Percentiles rank a stretch among this genome's conserved stretches.
These are phyloP conservation scores for Tylopilus sp. DNA, from an alignment of 768 basidiomycete genomes.

Conservation along the genomic window DNA sequence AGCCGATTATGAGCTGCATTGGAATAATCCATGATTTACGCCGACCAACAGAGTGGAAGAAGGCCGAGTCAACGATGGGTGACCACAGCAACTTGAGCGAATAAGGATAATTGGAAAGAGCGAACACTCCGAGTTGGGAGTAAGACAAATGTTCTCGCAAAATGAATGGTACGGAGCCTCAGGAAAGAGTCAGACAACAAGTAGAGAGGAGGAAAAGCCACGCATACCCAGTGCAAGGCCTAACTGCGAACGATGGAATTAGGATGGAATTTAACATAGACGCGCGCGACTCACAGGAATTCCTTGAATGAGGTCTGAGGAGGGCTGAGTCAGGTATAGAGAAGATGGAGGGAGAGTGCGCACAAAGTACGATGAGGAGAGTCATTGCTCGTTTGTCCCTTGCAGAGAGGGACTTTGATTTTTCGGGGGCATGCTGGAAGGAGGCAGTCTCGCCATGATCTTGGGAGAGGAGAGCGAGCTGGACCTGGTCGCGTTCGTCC, in stretches of 20 bases:
- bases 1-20: slow-evolving; percentile 88
- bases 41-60: slow-evolving; percentile 78
- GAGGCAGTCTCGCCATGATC: slow-evolving; percentile 38
- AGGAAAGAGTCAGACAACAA: slow-evolving; percentile 5
- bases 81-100: slow-evolving; percentile 97
- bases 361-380: slow-evolving; percentile 83
- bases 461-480: slow-evolving; percentile 53
- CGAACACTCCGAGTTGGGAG: slow-evolving; percentile 93
- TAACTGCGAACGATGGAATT: slow-evolving; percentile 40
- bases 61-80: slow-evolving; percentile 93
- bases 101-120: slow-evolving; percentile 91
- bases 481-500: slow-evolving; percentile 48
- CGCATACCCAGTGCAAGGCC: slow-evolving; percentile 82
- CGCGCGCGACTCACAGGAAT: slow-evolving; percentile 65
- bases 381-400: slow-evolving; percentile 85
- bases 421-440: slow-evolving; percentile 32
- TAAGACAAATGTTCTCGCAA: slow-evolving; percentile 94
- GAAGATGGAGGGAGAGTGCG: slow-evolving; percentile 33
- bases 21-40: slow-evolving; percentile 99
- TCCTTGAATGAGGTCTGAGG: slow-evolving; percentile 75
- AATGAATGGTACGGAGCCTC: slow-evolving; percentile 95
- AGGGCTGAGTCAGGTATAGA: slow-evolving; percentile 14
- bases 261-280: slow-evolving; percentile 8
- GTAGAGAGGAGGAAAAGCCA: not conserved
- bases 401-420: slow-evolving; percentile 52